Base-by-base conservation (phyloP, 257 asterid species). In the Ocimum tenuiflorum region DNA sequence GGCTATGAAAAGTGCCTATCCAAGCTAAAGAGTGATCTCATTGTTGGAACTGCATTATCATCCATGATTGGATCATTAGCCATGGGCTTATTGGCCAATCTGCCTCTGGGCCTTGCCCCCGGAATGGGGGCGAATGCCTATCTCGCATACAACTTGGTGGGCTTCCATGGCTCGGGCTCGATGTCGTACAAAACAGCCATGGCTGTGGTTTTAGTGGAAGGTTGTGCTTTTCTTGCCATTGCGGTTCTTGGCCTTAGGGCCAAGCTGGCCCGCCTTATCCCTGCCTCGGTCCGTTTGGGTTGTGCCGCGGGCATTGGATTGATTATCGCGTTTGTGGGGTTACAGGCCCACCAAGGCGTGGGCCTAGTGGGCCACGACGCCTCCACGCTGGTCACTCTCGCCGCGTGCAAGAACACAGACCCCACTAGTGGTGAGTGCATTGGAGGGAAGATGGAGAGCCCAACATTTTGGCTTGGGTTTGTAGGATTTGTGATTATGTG, bases 101-200 rank as follows among this genome's bases (percentile, higher is more conserved):
- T 88, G 42, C 96, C 96, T 0, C 23, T 88, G 53, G 95, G 88
- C 64, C 69, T 88, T 24, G 96, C 91, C 31, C 96, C 96, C 0
- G 95, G 96, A 0, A 86, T 86, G 95, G 95, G 96, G 8, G 85
- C 89, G 3, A 86, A 86, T 50, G 89, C 91, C 38, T 88, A 80
- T 61, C 15, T 86, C 31, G 95, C 91, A 45, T 88, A 84, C 67
- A 79, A 84, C 36, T 45, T 88, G 57, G 95, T 88, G 67, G 96
- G 96, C 63, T 88, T 86, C 68, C 96, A 86, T 49, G 96, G 95
- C 12, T 71, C 85, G 0, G 91, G 95, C 5, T 9, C 63, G 8
- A 74, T 88, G 29, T 77, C 95, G 0, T 88, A 84, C 73, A 56
- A 68, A 49, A 86, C 91, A 0, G 86, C 84, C 9, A 86, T 86